Percentiles rank a stretch among this genome's conserved stretches.
phyloP scores from a whole-genome alignment of 2,329 filamentous ascomycete species.

The Rhinocladiella mackenziei region DNA sequence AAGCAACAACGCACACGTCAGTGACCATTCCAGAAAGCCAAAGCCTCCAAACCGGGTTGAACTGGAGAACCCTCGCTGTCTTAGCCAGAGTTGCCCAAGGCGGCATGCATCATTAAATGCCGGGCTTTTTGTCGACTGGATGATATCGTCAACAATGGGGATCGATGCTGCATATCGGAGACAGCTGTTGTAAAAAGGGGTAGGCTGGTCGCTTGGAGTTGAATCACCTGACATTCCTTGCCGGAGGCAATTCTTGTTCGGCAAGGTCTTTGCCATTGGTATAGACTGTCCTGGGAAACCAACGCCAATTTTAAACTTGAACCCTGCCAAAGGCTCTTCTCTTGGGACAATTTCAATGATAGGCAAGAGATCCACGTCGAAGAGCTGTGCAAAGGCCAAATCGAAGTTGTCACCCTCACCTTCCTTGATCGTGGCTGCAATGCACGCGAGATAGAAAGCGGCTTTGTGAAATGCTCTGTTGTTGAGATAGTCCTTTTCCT shows the following conservation, averaged over 20 bases:
- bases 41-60: slow-evolving; percentile 74
- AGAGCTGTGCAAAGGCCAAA: slow-evolving; percentile 61
- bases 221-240: slow-evolving; percentile 29
- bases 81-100: slow-evolving; percentile 82
- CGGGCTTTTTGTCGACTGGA: slow-evolving; percentile 64
- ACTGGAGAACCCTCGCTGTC: slow-evolving; percentile 75
- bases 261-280: slow-evolving; percentile 64
- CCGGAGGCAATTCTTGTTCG: slow-evolving; percentile 67
- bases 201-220: slow-evolving; percentile 43
- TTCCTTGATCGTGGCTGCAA: slow-evolving; percentile 66
- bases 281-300: slow-evolving; percentile 68
- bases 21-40: slow-evolving; percentile 85
- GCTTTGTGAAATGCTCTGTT: slow-evolving; percentile 92
- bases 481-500: slow-evolving; percentile 92
- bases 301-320: slow-evolving; percentile 64
- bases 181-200: slow-evolving; percentile 85
- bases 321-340: slow-evolving; percentile 28
- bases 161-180: slow-evolving; percentile 73
- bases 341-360: slow-evolving; percentile 50
- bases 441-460: slow-evolving; percentile 82
- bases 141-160: slow-evolving; percentile 67
- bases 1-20: slow-evolving; percentile 74
- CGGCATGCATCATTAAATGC: slow-evolving; percentile 80
- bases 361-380: slow-evolving; percentile 74
- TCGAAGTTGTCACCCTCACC: slow-evolving; percentile 53